These are phyloP conservation scores for Arthrobotrys entomopaga DNA, from an alignment of 2,329 filamentous ascomycete species.

Conservation along the genomic window DNA sequence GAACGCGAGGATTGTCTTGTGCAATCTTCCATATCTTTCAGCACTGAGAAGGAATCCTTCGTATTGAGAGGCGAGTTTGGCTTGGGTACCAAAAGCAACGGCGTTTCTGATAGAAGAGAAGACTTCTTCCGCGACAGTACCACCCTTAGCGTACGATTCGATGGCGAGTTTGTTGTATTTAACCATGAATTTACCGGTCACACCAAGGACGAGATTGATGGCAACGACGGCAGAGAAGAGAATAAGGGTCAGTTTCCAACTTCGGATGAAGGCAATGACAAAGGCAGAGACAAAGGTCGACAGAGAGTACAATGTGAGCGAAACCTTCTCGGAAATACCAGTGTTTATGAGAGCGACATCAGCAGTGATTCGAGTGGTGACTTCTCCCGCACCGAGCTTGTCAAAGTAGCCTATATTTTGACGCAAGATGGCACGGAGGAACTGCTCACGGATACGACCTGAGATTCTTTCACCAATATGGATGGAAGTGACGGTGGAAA, in stretches of 20 bases:
- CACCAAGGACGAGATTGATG: constrained; percentile 79
- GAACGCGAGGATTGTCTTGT: constrained; percentile 76
- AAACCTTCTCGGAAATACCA: constrained; percentile 89
- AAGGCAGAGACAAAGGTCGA: constrained; percentile 89
- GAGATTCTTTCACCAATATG: constrained; percentile 84
- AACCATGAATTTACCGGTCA: constrained; percentile 77
- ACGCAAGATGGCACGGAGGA: constrained; percentile 82
- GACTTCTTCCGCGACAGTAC: constrained; percentile 91
- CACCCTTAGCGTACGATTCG: constrained; percentile 82
- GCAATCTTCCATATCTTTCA: constrained; percentile 78
- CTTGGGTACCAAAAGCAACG: constrained; percentile 90
- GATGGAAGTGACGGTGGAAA: constrained; percentile 88
- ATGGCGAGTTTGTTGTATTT: constrained; percentile 82
- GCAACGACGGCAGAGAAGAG: constrained; percentile 82
- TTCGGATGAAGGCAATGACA: constrained; percentile 87
- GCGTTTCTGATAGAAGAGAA: constrained; percentile 93
- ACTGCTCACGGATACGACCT: constrained; percentile 81
- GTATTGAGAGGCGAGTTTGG: constrained; percentile 88
- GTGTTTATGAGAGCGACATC: constrained; percentile 95
- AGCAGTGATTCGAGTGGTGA: constrained; percentile 91
- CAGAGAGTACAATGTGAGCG: constrained; percentile 77
- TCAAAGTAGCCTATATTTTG: constrained; percentile 96
- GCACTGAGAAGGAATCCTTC: constrained; percentile 78
- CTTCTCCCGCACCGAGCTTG: constrained; percentile 89
- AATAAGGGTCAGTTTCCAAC: constrained; percentile 93